phyloP scores from a whole-genome alignment of 768 basidiomycete species.

The Mycena vitilis region DNA sequence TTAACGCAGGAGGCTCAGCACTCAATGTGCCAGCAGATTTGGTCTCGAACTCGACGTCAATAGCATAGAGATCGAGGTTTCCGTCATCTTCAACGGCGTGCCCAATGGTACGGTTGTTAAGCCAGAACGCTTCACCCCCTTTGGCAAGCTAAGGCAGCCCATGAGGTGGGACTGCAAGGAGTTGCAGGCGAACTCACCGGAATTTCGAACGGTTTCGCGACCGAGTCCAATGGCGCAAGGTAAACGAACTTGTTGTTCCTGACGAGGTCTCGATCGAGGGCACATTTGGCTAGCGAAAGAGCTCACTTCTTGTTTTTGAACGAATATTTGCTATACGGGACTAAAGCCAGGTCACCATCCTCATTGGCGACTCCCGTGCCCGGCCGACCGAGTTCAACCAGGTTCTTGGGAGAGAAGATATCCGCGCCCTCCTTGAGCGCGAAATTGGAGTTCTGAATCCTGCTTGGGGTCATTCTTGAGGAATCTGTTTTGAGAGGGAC shows the following conservation, averaged over 20 bases:
- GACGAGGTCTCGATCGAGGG: background rate
- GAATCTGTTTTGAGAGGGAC: conserved; percentile 52
- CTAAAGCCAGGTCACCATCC: conserved; percentile 74
- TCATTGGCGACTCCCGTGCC: conserved; percentile 74
- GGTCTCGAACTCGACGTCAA: conserved; percentile 62
- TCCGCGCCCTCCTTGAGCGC: conserved; percentile 67
- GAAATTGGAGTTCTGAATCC: conserved; percentile 54
- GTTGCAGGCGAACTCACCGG: conserved; percentile 50
- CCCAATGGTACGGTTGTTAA: conserved; percentile 75
- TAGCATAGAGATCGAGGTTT: conserved; percentile 68
- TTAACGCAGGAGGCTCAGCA: conserved; percentile 55
- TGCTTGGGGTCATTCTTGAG: conserved; percentile 40
- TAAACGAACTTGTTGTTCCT: conserved; percentile 81
- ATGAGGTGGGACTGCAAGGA: conserved; percentile 2
- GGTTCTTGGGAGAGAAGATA: conserved; percentile 76
- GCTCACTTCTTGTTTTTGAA: conserved; percentile 80
- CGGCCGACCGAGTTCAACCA: conserved; percentile 77
- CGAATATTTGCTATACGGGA: conserved; percentile 76
- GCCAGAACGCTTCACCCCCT: conserved; percentile 85
- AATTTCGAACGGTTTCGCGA: conserved; percentile 62
- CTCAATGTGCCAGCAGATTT: conserved; percentile 43
- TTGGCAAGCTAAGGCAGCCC: conserved; percentile 58
- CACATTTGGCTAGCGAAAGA: background rate
- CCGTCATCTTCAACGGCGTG: conserved; percentile 71
- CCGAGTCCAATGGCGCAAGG: conserved; percentile 68